Evolutionary conservation across 192 early-diverging fungal species (phyloP).

Genomic region (Podochytrium sp.): DNA sequence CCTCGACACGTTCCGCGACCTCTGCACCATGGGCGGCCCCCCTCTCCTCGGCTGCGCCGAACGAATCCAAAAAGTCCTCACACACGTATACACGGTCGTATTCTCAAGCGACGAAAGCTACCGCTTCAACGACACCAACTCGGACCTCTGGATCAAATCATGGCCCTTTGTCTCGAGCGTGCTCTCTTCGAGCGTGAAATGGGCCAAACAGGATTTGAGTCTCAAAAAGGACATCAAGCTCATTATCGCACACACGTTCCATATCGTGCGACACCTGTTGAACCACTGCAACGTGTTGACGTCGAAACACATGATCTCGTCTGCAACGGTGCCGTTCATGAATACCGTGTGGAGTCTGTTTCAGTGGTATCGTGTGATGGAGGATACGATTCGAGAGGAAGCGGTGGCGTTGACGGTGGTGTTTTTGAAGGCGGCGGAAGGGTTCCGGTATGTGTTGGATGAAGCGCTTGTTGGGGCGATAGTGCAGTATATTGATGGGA

Average conservation of each 20-base stretch:
- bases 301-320: neutral
- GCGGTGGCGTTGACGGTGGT: slow-evolving; percentile 1
- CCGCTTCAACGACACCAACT: slow-evolving; percentile 19
- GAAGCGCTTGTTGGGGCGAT: slow-evolving; percentile 10
- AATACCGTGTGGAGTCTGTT: slow-evolving; percentile 12
- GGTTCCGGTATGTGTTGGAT: slow-evolving; percentile 9
- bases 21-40: slow-evolving; percentile 27
- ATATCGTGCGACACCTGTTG: neutral
- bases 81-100: neutral
- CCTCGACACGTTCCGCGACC: slow-evolving; percentile 32
- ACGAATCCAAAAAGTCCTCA: slow-evolving; percentile 22
- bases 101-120: slow-evolving; percentile 20
- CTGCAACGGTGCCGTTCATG: slow-evolving; percentile 7
- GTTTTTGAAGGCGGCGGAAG: slow-evolving; percentile 7
- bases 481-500: neutral
- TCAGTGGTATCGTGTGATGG: slow-evolving; percentile 33
- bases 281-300: slow-evolving; percentile 1
- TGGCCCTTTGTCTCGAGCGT: slow-evolving; percentile 30
- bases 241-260: slow-evolving; percentile 21
- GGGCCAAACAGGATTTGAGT: slow-evolving; percentile 33
- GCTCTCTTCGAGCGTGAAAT: slow-evolving; percentile 16
- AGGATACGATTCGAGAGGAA: slow-evolving; percentile 28
- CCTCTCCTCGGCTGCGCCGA: slow-evolving; percentile 27
- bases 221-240: slow-evolving; percentile 32
- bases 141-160: slow-evolving; percentile 31